phyloP scores from a whole-genome alignment of 208 protist species.

The Ichthyophonus hoferi region DNA sequence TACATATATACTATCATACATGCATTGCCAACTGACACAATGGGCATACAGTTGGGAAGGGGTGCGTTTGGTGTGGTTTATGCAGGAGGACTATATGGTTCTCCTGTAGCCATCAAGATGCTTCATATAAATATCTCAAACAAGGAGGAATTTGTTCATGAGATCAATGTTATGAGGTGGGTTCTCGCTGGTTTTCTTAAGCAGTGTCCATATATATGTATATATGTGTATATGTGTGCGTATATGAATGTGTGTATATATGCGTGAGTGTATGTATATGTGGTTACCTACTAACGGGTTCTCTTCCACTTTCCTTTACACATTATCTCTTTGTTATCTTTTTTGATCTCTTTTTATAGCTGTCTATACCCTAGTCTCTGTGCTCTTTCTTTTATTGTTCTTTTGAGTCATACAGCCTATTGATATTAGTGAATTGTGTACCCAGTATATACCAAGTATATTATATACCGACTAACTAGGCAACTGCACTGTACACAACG shows the following conservation, averaged over 20 bases:
- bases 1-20: not conserved
- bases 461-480: too few relatives aligned
- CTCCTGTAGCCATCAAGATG: constrained; percentile 42
- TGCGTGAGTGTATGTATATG: not conserved
- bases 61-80: constrained; percentile 43
- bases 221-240: not conserved
- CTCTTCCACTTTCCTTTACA: too few relatives aligned
- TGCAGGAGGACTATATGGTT: constrained; percentile 27
- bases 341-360: too few relatives aligned
- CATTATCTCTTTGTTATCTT: too few relatives aligned
- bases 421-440: too few relatives aligned
- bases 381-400: too few relatives aligned
- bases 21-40: not conserved
- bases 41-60: constrained; percentile 28
- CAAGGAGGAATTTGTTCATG: constrained; percentile 6
- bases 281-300: too few relatives aligned
- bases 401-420: not conserved
- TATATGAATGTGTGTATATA: not conserved
- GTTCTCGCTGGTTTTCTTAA: too few relatives aligned
- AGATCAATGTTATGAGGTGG: constrained; percentile 37
- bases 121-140: constrained; percentile 4
- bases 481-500: too few relatives aligned
- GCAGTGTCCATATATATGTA: not conserved
- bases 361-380: too few relatives aligned
- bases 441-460: too few relatives aligned